Percentiles rank a stretch among this genome's conserved stretches.
Evolutionary conservation across 768 basidiomycete species (phyloP).

Genomic region (Leccinum arenicola): DNA sequence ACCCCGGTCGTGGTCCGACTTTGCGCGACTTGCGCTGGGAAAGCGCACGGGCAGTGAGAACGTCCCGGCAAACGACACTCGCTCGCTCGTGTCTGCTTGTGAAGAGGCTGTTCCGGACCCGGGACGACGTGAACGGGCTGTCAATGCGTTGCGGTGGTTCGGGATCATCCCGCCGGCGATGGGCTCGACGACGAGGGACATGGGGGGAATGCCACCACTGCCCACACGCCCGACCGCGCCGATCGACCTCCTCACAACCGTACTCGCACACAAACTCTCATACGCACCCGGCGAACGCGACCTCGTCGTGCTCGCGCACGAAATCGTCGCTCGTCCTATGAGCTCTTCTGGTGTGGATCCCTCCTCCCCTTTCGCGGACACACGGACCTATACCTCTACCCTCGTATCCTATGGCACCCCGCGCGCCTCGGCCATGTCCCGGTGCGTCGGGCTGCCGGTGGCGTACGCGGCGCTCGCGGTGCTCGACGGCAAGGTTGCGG

Average conservation of each 20-base stretch:
- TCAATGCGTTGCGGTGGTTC: slow-evolving; percentile 45
- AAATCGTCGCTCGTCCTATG: slow-evolving; percentile 52
- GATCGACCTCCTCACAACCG: slow-evolving; percentile 69
- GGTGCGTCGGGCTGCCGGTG: slow-evolving; percentile 84
- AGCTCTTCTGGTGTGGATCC: too few relatives aligned
- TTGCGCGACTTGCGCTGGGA: slow-evolving; percentile 36
- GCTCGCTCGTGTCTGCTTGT: slow-evolving; percentile 34
- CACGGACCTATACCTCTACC: slow-evolving; percentile 64
- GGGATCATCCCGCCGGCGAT: slow-evolving; percentile 10
- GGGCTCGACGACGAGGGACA: background rate
- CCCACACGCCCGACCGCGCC: slow-evolving; percentile 46
- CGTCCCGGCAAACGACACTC: slow-evolving; percentile 16
- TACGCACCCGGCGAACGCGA: slow-evolving; percentile 77
- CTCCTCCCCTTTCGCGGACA: slow-evolving; percentile 12
- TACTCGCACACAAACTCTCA: slow-evolving; percentile 68
- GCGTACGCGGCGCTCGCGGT: slow-evolving; percentile 77
- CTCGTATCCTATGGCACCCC: slow-evolving; percentile 54
- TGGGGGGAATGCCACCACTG: slow-evolving; percentile 37
- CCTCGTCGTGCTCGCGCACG: slow-evolving; percentile 83
- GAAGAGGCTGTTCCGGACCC: slow-evolving; percentile 15
- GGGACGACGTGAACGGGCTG: slow-evolving; percentile 26
- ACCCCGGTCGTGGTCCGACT: slow-evolving; percentile 32
- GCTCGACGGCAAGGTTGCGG: slow-evolving; percentile 53
- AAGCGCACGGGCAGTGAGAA: background rate
- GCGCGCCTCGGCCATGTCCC: slow-evolving; percentile 79